A percentile compares a stretch with the other conserved stretches of the same genome.
These are phyloP conservation scores for Arabis hirsuta DNA, from an alignment of 345 rosid species.

Conservation along the genomic window DNA sequence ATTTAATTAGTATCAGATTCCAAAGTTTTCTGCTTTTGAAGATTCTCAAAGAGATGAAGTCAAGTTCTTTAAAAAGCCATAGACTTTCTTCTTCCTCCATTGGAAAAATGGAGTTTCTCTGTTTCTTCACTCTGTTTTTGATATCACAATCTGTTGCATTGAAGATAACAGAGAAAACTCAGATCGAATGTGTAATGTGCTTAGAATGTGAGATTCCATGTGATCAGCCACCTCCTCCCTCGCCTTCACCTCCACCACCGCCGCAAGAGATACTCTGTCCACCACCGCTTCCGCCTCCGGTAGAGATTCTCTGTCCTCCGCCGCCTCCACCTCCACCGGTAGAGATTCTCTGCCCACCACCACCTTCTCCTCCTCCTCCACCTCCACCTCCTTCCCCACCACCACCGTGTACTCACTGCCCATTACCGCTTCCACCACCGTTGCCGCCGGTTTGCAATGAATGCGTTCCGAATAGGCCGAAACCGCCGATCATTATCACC, in stretches of 20 bases:
- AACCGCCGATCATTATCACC: slow-evolving; percentile 43
- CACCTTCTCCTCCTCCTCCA: slow-evolving; percentile 41
- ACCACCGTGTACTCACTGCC: slow-evolving; percentile 43
- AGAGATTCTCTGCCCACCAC: slow-evolving; percentile 14
- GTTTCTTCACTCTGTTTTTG: slow-evolving; percentile 41
- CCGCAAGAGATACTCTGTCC: slow-evolving; percentile 35
- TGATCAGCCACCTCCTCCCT: slow-evolving; percentile 44
- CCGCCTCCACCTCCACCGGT: slow-evolving; percentile 30
- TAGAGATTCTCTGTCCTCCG: slow-evolving; percentile 38
- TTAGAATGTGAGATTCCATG: slow-evolving; percentile 43
- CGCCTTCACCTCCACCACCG: slow-evolving; percentile 37
- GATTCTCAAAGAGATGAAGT: slow-evolving; percentile 32
- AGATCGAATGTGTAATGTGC: slow-evolving; percentile 44
- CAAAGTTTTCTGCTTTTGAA: slow-evolving; percentile 26
- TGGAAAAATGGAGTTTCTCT: slow-evolving; percentile 24
- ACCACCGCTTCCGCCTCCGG: slow-evolving; percentile 38
- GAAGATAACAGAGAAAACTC: slow-evolving; percentile 6
- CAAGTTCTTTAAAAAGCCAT: slow-evolving; percentile 34
- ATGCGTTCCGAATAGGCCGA: slow-evolving; percentile 35
- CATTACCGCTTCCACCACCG: slow-evolving; percentile 41
- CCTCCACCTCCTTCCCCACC: slow-evolving; percentile 43
- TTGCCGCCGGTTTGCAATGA: slow-evolving; percentile 35
- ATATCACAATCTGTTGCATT: slow-evolving; percentile 27
- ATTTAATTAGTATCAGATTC: slow-evolving; percentile 39
- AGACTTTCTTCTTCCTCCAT: background rate